Conservation (phyloP, 23 red algal genomes). For the Cyanidioschyzon merolae region DNA sequence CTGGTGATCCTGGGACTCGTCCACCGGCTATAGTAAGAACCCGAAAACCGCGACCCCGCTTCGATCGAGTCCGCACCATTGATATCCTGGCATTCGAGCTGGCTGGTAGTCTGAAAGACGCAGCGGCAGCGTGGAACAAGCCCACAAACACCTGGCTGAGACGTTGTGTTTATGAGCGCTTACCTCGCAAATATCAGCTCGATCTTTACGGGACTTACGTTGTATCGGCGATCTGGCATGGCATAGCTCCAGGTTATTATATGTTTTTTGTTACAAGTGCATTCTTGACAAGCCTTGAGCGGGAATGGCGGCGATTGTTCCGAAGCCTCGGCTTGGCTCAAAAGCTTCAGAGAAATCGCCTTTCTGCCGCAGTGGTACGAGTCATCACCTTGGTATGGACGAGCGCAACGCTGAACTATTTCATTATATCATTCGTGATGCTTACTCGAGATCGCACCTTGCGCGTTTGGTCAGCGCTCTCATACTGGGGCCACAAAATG, state of each 20-base stretch:
- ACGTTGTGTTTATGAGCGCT: constrained; percentile 86
- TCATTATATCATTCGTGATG: constrained; percentile 92
- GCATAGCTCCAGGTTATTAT: constrained; percentile 97
- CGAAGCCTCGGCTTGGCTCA: not conserved
- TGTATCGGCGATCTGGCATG: constrained; percentile 95
- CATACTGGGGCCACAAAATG: constrained; percentile 4
- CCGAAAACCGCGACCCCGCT: constrained; percentile 18
- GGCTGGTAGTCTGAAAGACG: constrained; percentile 51
- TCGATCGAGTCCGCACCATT: constrained; percentile 68
- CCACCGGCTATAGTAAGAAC: not conserved
- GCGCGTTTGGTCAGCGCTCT: not conserved
- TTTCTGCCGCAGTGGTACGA: constrained; percentile 17
- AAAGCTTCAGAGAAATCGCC: not conserved
- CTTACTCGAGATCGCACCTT: constrained; percentile 40
- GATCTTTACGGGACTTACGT: constrained; percentile 94
- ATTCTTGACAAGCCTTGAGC: not conserved
- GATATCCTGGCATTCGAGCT: constrained; percentile 76
- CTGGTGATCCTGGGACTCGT: not conserved
- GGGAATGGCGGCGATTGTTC: not conserved
- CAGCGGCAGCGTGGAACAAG: constrained; percentile 92
- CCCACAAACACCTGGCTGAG: constrained; percentile 89
- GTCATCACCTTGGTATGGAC: constrained; percentile 34
- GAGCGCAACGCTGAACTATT: constrained; percentile 64
- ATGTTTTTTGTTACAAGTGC: constrained; percentile 78
- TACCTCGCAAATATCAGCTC: constrained; percentile 27